phyloP scores from a whole-genome alignment of 352 stramenopile species.

The Globisporangium polare region DNA sequence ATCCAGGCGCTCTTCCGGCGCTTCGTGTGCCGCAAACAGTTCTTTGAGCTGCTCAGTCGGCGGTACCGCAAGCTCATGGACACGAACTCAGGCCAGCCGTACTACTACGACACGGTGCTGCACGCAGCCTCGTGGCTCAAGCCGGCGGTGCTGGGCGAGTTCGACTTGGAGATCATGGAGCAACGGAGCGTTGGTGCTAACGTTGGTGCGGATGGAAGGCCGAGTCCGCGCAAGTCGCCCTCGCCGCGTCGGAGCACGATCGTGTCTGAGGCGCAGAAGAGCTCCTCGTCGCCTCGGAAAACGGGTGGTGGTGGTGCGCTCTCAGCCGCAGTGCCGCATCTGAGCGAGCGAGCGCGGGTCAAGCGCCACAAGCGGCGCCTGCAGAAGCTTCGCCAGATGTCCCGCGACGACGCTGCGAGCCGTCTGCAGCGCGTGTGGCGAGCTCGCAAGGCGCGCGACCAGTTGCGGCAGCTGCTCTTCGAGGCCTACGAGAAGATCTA shows the following conservation, averaged over 20 bases:
- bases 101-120: constrained; percentile 66
- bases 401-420: constrained; percentile 45
- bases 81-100: constrained; percentile 27
- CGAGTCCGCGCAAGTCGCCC: constrained; percentile 10
- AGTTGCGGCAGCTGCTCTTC: constrained; percentile 37
- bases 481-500: constrained; percentile 75
- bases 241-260: constrained; percentile 13
- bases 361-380: constrained; percentile 66
- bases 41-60: constrained; percentile 36
- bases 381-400: constrained; percentile 54
- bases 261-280: background rate
- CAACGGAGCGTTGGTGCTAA: background rate
- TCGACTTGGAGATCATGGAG: constrained; percentile 44
- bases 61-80: constrained; percentile 68
- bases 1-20: constrained; percentile 65
- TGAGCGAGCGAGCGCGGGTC: constrained; percentile 48
- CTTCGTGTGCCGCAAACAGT: constrained; percentile 35
- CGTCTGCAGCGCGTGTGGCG: constrained; percentile 55
- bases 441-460: constrained; percentile 26
- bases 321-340: constrained; percentile 19
- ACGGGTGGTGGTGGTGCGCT: background rate
- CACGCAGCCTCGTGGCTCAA: constrained; percentile 61
- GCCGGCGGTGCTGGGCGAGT: constrained; percentile 39
- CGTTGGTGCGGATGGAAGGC: background rate
- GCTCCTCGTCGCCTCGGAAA: background rate